phyloP scores from a whole-genome alignment of 2,329 filamentous ascomycete species.

The Chaetoscypha palmicola region DNA sequence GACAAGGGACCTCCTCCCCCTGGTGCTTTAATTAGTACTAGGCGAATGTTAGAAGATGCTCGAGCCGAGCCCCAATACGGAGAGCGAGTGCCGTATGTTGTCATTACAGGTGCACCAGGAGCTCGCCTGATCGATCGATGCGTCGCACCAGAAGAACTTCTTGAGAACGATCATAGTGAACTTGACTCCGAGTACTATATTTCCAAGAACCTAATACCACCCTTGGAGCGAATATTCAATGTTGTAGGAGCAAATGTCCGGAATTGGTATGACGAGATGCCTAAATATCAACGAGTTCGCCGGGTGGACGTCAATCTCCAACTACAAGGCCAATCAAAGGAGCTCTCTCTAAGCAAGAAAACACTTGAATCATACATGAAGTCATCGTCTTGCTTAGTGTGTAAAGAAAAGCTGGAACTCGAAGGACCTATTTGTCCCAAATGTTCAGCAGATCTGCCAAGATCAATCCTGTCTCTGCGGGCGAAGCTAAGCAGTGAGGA shows the following conservation, averaged over 20 bases:
- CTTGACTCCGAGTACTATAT: constrained; percentile 98
- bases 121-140: constrained; percentile 83
- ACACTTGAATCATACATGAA: constrained; percentile 95
- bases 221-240: constrained; percentile 92
- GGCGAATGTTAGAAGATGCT: constrained; percentile 78
- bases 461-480: constrained; percentile 58
- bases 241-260: constrained; percentile 87
- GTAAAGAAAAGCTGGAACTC: constrained; percentile 42
- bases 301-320: constrained; percentile 33
- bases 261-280: constrained; percentile 95
- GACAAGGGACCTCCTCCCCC: constrained; percentile 74
- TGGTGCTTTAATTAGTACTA: constrained; percentile 81
- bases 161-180: constrained; percentile 68
- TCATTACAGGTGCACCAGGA: constrained; percentile 80
- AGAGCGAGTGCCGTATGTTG: constrained; percentile 90
- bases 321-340: constrained; percentile 30
- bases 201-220: constrained; percentile 87
- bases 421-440: constrained; percentile 46
- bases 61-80: constrained; percentile 89
- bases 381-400: constrained; percentile 71
- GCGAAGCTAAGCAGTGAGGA: constrained; percentile 56
- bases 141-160: constrained; percentile 75
- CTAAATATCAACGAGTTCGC: constrained; percentile 73
- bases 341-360: constrained; percentile 40
- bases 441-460: constrained; percentile 49